phyloP scores from a whole-genome alignment of 495 filamentous ascomycete species.

The Thozetella sp. region DNA sequence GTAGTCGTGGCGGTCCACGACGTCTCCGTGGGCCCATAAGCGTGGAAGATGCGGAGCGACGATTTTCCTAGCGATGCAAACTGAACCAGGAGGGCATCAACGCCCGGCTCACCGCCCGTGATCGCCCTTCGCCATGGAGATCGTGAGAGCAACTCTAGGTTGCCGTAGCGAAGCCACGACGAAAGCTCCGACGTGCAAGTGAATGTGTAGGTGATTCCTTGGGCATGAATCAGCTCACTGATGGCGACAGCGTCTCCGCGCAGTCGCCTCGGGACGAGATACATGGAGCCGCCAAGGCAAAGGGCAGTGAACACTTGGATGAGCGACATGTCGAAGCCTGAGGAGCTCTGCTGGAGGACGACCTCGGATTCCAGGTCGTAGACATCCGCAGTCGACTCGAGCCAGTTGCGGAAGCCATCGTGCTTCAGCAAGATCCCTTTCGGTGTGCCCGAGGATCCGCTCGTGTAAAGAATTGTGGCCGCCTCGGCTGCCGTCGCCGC shows the following conservation, averaged over 20 bases:
- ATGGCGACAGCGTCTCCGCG: conserved; percentile 25
- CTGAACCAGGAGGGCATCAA: conserved; percentile 4
- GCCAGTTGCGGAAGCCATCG: conserved; percentile 15
- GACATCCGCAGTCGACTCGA: conserved; percentile 11
- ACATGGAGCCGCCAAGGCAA: conserved; percentile 18
- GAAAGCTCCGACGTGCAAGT: conserved; percentile 25
- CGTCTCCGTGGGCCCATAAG: conserved; percentile 35
- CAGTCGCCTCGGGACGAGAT: conserved; percentile 9
- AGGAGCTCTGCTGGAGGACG: conserved; percentile 27
- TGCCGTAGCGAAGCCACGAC: conserved; percentile 16
- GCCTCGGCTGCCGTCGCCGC: conserved; percentile 7
- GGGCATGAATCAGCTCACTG: conserved; percentile 10
- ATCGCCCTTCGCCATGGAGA: conserved; percentile 24
- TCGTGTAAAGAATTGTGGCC: conserved; percentile 45
- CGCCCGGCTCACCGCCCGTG: conserved; percentile 21
- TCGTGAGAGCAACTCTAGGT: background rate
- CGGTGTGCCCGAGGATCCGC: conserved; percentile 46
- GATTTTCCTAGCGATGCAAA: conserved; percentile 13
- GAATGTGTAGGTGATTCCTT: conserved; percentile 24
- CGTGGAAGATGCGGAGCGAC: conserved; percentile 22
- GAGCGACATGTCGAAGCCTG: conserved; percentile 28
- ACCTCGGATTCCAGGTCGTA: conserved; percentile 11
- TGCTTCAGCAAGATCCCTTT: conserved; percentile 45
- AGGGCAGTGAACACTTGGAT: conserved; percentile 27
- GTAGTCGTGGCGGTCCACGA: conserved; percentile 10